Base-by-base conservation (phyloP, 169 alveolate genomes). In the Eimeria maxima region DNA sequence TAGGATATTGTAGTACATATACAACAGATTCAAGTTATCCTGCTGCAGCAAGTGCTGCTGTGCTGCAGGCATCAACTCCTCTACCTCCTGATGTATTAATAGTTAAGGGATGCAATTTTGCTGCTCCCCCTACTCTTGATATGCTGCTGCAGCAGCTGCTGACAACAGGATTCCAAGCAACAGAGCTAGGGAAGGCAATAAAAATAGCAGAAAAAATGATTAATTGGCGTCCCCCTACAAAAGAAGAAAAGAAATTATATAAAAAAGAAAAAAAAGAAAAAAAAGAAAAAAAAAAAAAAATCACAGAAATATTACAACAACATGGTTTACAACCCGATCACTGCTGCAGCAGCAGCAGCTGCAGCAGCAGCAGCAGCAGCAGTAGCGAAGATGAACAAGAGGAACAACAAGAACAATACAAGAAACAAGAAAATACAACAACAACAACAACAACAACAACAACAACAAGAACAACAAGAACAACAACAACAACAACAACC, bases 111-210 rank as follows among this genome's bases (percentile, higher is more conserved):
- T 97, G 97, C 80, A 98, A 98, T 84, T 98, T 98, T 94, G 98
- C 98, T 78, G 67, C 97, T 81, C 92, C 57, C 11, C 57, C 57
- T 50, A 50, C 57, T 50, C 57, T 50, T 7, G 57, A 50, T 50
- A 7, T 50, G 80, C 81, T 98, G 76, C 95, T 97, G 78, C 96
- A 96, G 24, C 86, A 97, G 33, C 97, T 95, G 53, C 33, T 27
- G 50, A 42, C 71, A 27, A 96, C 97, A n/a, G 99, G 99, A 14
- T 97, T 98, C 78, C 97, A 98, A 94, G 99, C 99, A n/a, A 96
- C 99, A 45, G 73, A 97, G 94, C 81, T 98, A 45, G 97, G 97
- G 6, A 94, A 90, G 50, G 99, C 99, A 0, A 98, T 98, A 18
- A 98, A 98, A 65, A 95, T 95, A 33, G 97, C 98, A 14, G 97